Percentiles rank a stretch among this genome's conserved stretches.
Evolutionary conservation across 352 stramenopile genomes (phyloP).

Genomic region (Globisporangium abappressorium): DNA sequence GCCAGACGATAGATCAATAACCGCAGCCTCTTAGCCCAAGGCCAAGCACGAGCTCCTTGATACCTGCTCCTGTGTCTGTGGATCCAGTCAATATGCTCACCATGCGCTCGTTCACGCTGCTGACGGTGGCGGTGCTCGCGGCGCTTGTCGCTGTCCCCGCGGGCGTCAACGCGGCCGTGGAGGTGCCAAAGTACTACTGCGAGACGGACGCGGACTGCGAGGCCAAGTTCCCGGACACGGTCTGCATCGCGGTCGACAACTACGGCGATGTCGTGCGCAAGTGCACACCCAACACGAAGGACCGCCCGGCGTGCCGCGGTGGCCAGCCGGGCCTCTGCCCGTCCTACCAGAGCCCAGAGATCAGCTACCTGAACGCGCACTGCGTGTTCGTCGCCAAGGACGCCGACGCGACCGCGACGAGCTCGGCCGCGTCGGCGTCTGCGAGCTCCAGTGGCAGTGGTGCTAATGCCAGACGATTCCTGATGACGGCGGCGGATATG

Average conservation of each 20-base stretch:
- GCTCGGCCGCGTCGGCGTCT: constrained; percentile 10
- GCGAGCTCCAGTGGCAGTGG: constrained; percentile 11
- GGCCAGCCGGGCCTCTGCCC: constrained; percentile 69
- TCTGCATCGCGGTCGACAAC: constrained; percentile 76
- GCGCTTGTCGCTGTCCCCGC: constrained; percentile 1
- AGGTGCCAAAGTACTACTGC: constrained; percentile 42
- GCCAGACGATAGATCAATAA: neutral
- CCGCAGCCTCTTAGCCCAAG: neutral
- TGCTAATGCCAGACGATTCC: constrained; percentile 5
- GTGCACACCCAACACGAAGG: constrained; percentile 79
- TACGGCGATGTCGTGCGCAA: constrained; percentile 73
- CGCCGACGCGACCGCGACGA: constrained; percentile 12
- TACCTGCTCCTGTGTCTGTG: neutral
- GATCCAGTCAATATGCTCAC: constrained; percentile 3
- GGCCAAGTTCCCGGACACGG: constrained; percentile 58
- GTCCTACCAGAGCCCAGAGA: constrained; percentile 70
- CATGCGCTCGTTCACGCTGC: constrained; percentile 15
- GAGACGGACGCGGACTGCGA: constrained; percentile 70
- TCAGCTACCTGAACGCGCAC: constrained; percentile 78
- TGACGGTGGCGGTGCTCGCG: constrained; percentile 6
- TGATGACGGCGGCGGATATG: constrained; percentile 14
- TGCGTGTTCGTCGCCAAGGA: constrained; percentile 80
- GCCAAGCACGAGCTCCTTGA: neutral
- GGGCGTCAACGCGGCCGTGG: constrained; percentile 10
- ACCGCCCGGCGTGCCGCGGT: constrained; percentile 69